Base-by-base conservation (phyloP, 805 yeast species). In the Starmerella roubikii region DNA sequence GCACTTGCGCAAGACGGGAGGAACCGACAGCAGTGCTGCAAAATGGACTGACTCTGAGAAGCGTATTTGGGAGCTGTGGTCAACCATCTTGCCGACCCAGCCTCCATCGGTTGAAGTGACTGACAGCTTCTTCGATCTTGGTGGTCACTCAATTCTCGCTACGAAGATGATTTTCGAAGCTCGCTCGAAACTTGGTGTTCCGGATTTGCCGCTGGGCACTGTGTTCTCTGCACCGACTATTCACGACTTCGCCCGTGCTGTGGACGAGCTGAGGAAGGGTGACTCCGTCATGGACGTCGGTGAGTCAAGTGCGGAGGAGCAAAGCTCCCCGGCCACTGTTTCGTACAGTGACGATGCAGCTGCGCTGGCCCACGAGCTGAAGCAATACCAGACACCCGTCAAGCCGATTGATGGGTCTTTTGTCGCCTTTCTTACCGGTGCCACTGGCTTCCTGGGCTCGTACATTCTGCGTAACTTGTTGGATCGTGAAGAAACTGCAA, bases 81-180 rank as follows among this genome's bases (percentile, higher is more conserved):
- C 79, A 37, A 70, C 69, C 20, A 78, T 91, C 11, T 68, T 91
- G 49, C 97, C 97, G 31, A 79, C 75, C 49, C 71, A 74, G 46
- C 95, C 96, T 6, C 78, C 88, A 1, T 62, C 80, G 2, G 69
- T 85, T 31, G 67, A 78, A 23, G 78, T 78, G 25, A 71, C 71
- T 2, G 98, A 91, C 58, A 81, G 93, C 1, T 91, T 91, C 72
- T 91, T 91, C 54, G 99, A 91, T 56, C 65, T 93, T 38, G 99
- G 99, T 42, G 99, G 99, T 2, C 99, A 91, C 60, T 88, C 97
- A 1, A 88, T 91, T 52, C 66, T 91, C 46, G 97, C 97, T 7
- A 93, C 99, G 0, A 74, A 93, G 57, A 85, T 91, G 95, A 88
- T 91, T 45, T 91, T 91, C 54, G 86, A 81, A 49, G 71, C 91